Evolutionary conservation across 2,329 filamentous ascomycete genomes (phyloP), one percentile per base, ranked within the genome.

Genomic region (Aspergillus fructus): DNA sequence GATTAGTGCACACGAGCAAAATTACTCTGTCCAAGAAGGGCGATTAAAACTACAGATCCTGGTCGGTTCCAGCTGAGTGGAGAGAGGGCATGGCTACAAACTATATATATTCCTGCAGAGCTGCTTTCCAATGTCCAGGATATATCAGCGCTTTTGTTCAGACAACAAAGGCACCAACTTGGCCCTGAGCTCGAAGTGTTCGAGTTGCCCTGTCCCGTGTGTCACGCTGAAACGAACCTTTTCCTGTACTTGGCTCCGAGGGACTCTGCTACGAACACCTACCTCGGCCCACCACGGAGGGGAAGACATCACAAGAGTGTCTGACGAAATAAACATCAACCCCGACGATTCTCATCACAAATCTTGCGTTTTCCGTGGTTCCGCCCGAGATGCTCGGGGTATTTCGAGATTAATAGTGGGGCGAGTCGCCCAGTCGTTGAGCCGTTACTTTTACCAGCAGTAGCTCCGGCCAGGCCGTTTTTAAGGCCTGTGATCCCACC

Each of bases 401-500:
- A n/a, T 37, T 13, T 8, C n/a, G 34, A 37, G 33, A 51, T 42
- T 42, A 23, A 34, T 27, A 47, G 50, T 58, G 50, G 55, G 55
- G 51, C 55, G 55, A 43, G 43, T 57, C 43, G 45, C 41, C 48
- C 37, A 55, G 46, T 39, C 46, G 42, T 45, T 45, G 24, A 37
- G 30, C 30, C 23, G 23, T 47, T 53, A 53, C 33, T 42, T 4
- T n/a, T 42, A 21, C 39, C 5, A 50, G 43, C 15, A 40, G 41
- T 52, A 56, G 47, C 53, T 55, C 41, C 54, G 41, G 41, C 48
- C 24, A 39, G 34, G 34, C 49, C 48, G 41, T 41, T 19, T 6
- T 13, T 6, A 30, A n/a, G 37, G 30, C 49, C 46, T 49, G 60
- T 60, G 58, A 62, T 64, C 56, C 42, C 47, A 45, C 33, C 55